Evolutionary conservation across 805 yeast species (phyloP), one percentile per base, ranked within the genome.

Genomic region (Pichia heedii): DNA sequence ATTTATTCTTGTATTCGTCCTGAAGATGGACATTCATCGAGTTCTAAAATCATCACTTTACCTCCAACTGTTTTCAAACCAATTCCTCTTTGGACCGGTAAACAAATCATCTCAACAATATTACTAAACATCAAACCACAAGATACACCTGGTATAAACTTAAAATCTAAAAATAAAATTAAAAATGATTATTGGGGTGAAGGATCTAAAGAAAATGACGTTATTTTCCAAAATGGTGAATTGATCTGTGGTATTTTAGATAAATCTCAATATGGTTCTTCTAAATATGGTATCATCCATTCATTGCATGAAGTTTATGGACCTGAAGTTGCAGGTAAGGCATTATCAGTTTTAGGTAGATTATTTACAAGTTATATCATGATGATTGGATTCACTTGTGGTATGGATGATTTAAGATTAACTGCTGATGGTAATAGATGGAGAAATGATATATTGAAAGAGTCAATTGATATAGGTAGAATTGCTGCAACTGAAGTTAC

Each of bases 191-290:
- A 90, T 67, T 93, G 99, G 99, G 89, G 95, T 46, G 70, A 72
- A 43, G 80, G 79, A 10, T 85, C 96, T 21, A 59, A 66, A 29
- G 99, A 93, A 67, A 90, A 88, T 65, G 79, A 78, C 38, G 98
- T 93, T 19, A 58, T 89, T 15, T 83, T 93, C 76, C 70, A 70
- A 56, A 72, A 89, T 56, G 99, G 99, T 63, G 89, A 84, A 60
- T 72, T 93, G 42, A 56, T 94, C 36, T 77, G 85, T 59, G 99
- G 99, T 74, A 86, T 93, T 48, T 73, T 93, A 50, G 99, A 93
- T 69, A 93, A 93, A 66, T 88, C 97, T 24, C 98, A 93, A 67
- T 94, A 93, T 63, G 99, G 99, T 70, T 95, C 99, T 24, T 80
- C 97, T 36, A 88, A 89, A 59, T 89, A 84, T 61, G 99, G 99